Base-by-base conservation (phyloP, 495 filamentous ascomycete species). In the Talaromyces proteolyticus region DNA sequence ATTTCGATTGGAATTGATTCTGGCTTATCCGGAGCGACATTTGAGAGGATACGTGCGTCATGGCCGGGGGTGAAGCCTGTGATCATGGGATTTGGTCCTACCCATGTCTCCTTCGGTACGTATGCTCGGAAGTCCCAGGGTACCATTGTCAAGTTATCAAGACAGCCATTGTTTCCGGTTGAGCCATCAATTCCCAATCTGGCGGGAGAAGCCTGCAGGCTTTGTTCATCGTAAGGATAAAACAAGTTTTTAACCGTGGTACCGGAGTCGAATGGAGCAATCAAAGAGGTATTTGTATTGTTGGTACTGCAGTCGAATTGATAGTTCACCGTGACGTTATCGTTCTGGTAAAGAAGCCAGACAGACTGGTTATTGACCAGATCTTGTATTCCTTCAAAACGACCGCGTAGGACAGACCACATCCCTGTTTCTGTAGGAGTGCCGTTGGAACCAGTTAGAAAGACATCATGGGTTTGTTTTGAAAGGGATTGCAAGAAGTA, bases 321-420 rank as follows among this genome's bases (percentile, higher is more conserved):
- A 59, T 84, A 88, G 2, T 66, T 73, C n/a, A 72, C 73, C 1
- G 71, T 72, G 7, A 63, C 60, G 56, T 82, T 78, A 36, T 73
- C 71, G 56, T 89, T 89, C 25, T 79, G 74, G 56, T 85, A 88
- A 1, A 89, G 66, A 11, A 88, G 60, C 85, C 85, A 88, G 4
- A 87, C 70, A 0, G 74, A 68, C 46, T 79, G 72, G 24, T 84
- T 81, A 5, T 73, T 56, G 10, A 66, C 63, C 11, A 81, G 64
- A 47, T 82, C 68, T 57, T 88, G 84, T 10, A 77, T 55, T 17
- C 55, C 65, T 1, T 66, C 62, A 42, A 74, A 76, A 18, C 66
- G 60, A 14, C 72, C 75, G 16, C 85, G 74, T 26, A 77, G 51
- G 25, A 84, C 73, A 49, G 82, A 85, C 82, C 82, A 89, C 57